Conservation (phyloP, 2,329 filamentous ascomycete species). For the Cladosporium sp. region DNA sequence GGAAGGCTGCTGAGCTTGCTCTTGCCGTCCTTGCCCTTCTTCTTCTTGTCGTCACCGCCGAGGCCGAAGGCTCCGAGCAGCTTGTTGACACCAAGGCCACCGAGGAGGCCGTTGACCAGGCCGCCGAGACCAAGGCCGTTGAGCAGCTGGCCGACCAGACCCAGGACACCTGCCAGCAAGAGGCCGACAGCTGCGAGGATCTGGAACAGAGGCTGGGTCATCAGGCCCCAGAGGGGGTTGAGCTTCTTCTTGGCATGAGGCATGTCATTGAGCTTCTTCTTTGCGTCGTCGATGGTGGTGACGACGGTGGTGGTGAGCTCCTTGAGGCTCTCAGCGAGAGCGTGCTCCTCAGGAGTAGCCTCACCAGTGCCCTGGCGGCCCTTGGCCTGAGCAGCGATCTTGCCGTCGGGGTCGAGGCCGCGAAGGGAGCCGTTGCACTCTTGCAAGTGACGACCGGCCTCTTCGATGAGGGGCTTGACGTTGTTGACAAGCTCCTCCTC, state of each 20-base stretch:
- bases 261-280: constrained; percentile 88
- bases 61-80: constrained; percentile 73
- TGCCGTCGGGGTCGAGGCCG: constrained; percentile 84
- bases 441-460: constrained; percentile 76
- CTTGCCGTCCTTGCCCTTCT: constrained; percentile 42
- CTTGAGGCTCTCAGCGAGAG: constrained; percentile 81
- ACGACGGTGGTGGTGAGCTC: constrained; percentile 80
- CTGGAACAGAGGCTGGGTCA: constrained; percentile 86
- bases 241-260: constrained; percentile 93
- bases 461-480: constrained; percentile 85
- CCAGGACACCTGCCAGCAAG: constrained; percentile 78
- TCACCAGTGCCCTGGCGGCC: constrained; percentile 73
- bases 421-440: constrained; percentile 87
- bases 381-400: constrained; percentile 83
- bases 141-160: constrained; percentile 75
- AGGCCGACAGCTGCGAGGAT: constrained; percentile 88
- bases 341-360: constrained; percentile 79
- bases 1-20: constrained; percentile 44
- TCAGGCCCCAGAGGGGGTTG: constrained; percentile 82
- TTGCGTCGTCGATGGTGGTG: constrained; percentile 81
- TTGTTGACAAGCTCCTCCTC: constrained; percentile 85
- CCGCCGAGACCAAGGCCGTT: constrained; percentile 81
- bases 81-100: constrained; percentile 74
- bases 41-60: constrained; percentile 55
- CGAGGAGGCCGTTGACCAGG: constrained; percentile 75